Evolutionary conservation across 805 yeast genomes (phyloP).

Genomic region (Wickerhamomyces strasburgensis): DNA sequence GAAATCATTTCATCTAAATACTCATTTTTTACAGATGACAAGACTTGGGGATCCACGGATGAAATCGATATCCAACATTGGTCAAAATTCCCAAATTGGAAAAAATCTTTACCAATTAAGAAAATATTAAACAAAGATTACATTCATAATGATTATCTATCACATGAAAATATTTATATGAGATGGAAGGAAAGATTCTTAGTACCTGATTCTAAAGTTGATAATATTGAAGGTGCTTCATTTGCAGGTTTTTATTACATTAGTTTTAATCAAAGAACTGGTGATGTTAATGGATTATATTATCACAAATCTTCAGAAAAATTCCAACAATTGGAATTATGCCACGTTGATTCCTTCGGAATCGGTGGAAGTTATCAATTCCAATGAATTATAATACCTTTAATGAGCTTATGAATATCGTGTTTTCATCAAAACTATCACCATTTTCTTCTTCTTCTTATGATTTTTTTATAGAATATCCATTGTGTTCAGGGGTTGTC

Average conservation of each 20-base stretch:
- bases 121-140: conserved; percentile 16
- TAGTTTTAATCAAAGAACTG: conserved; percentile 72
- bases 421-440: too few species aligned
- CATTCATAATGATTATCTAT: conserved; percentile 26
- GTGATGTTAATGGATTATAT: conserved; percentile 74
- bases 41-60: conserved; percentile 53
- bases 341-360: conserved; percentile 11
- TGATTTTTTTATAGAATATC: too few species aligned
- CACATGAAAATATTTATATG: conserved; percentile 65
- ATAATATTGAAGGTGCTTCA: conserved; percentile 63
- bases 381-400: conserved; percentile 6
- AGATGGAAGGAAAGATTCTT: conserved; percentile 92
- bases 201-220: conserved; percentile 64
- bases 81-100: conserved; percentile 51
- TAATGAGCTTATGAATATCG: background rate
- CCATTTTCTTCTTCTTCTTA: too few species aligned
- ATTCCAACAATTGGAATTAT: conserved; percentile 66
- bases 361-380: conserved; percentile 10
- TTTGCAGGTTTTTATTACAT: conserved; percentile 91
- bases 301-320: conserved; percentile 76
- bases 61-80: conserved; percentile 62
- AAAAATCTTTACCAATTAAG: conserved; percentile 19
- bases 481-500: too few species aligned
- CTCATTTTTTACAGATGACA: conserved; percentile 35
- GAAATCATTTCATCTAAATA: conserved; percentile 53